Evolutionary conservation across 441 rosid genomes (phyloP), one percentile per base, ranked within the genome.

Genomic region (Hura crepitans): DNA sequence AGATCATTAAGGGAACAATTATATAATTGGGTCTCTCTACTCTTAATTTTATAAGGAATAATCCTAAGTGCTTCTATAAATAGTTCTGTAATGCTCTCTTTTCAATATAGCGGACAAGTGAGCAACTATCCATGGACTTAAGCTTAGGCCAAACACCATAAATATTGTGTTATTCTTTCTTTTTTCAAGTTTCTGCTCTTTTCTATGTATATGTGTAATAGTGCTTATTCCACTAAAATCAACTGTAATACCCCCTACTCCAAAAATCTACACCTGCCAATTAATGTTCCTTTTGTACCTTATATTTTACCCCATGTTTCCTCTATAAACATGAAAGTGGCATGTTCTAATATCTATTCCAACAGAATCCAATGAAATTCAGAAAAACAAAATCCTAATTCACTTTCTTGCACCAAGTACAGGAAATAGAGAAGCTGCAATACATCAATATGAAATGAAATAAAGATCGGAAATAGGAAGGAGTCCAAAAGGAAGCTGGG

Each of bases 371-470:
- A 31, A 2, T 55, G 15, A 55, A 55, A n/a, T 1, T 12, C 28
- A 12, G 33, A 25, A 55, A 2, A 55, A 55, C 17, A 27, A 55
- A 25, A 22, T 10, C 33, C 12, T 55, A 1, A 0, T 25, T 55
- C 18, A 55, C 17, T 55, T 53, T 55, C 31, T 25, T 55, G 59
- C 28, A 55, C 59, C 31, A 55, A 55, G 31, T 55, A 55, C 59
- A 12, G 7, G 4, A 54, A 54, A n/a, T n/a, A n/a, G n/a, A n/a
- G n/a, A n/a, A n/a, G n/a, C 59, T 11, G 12, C 33, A 13, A 55
- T 15, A 55, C n/a, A n/a, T n/a, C n/a, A n/a, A n/a, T n/a, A 25
- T 25, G 33, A 55, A 18, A 10, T 55, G 18, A 55, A 55, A 5
- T 20, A 2, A 51, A 51, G 56, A 51, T 51, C 1, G 15, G 6